These are phyloP conservation scores for Paramecium biaurelia DNA, from an alignment of 73 alveolate genomes.

Conservation along the genomic window DNA sequence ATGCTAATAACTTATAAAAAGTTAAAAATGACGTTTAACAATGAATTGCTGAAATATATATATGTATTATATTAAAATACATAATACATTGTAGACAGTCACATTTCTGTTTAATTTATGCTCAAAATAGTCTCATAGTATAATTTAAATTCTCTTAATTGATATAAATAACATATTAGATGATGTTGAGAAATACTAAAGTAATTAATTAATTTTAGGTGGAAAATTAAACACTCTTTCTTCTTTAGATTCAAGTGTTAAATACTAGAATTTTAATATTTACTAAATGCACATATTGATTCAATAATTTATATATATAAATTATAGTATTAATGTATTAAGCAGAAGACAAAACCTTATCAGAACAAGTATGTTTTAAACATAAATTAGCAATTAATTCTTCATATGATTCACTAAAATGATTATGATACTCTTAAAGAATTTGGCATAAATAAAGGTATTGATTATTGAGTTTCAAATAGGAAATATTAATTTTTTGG, in stretches of 20 bases:
- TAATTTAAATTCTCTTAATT: neutral
- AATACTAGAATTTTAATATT: neutral
- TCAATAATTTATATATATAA: neutral
- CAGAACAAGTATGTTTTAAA: neutral
- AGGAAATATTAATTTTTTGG: conserved; percentile 68
- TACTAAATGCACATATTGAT: neutral
- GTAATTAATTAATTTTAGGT: neutral
- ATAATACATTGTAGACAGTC: neutral
- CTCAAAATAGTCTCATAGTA: neutral
- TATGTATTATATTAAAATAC: neutral
- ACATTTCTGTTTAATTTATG: too few relatives aligned
- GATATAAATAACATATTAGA: neutral
- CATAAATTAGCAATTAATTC: neutral
- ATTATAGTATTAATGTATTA: neutral
- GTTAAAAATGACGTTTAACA: neutral
- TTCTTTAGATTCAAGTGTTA: neutral
- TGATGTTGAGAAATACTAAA: neutral
- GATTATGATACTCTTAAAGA: conserved; percentile 36
- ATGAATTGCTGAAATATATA: neutral
- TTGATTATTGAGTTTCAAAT: neutral
- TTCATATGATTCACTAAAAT: neutral
- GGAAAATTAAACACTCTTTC: neutral
- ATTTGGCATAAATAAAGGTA: neutral
- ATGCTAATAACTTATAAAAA: neutral
- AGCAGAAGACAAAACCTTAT: neutral